Percentiles rank a stretch among this genome's conserved stretches.
Evolutionary conservation across 2,329 filamentous ascomycete species (phyloP).

Genomic region (Aspergillus novofumigatus): DNA sequence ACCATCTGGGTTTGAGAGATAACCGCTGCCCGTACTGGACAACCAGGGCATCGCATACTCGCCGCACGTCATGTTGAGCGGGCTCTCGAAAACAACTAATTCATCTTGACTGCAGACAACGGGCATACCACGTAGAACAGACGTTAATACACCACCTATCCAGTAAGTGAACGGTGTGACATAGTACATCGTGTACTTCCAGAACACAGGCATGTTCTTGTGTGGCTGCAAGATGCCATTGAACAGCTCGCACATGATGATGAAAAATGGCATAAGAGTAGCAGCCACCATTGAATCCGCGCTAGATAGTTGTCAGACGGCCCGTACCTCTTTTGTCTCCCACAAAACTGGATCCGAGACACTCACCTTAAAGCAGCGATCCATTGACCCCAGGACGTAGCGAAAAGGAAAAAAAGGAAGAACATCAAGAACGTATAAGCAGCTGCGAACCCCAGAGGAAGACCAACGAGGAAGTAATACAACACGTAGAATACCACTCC

Average conservation of each 20-base stretch:
- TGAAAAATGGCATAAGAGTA: conserved; percentile 75
- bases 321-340: background rate
- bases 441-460: conserved; percentile 59
- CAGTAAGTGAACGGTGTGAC: conserved; percentile 82
- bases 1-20: conserved; percentile 59
- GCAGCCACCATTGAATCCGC: conserved; percentile 65
- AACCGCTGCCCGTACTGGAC: conserved; percentile 60
- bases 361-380: conserved; percentile 67
- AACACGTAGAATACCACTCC: conserved; percentile 62
- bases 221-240: conserved; percentile 80
- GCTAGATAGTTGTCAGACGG: conserved; percentile 13
- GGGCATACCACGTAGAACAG: conserved; percentile 62
- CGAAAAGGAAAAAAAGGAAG: conserved; percentile 68
- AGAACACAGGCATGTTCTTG: conserved; percentile 71
- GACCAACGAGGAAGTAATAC: conserved; percentile 68
- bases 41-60: conserved; percentile 72
- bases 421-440: conserved; percentile 72
- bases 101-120: conserved; percentile 63
- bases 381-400: conserved; percentile 70
- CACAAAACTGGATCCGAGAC: conserved; percentile 12
- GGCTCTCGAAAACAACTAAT: conserved; percentile 64
- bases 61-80: conserved; percentile 62
- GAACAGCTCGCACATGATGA: conserved; percentile 79
- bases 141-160: conserved; percentile 73
- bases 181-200: conserved; percentile 75